phyloP scores from a whole-genome alignment of 257 asterid genomes.

The Thymus quinquecostatus region DNA sequence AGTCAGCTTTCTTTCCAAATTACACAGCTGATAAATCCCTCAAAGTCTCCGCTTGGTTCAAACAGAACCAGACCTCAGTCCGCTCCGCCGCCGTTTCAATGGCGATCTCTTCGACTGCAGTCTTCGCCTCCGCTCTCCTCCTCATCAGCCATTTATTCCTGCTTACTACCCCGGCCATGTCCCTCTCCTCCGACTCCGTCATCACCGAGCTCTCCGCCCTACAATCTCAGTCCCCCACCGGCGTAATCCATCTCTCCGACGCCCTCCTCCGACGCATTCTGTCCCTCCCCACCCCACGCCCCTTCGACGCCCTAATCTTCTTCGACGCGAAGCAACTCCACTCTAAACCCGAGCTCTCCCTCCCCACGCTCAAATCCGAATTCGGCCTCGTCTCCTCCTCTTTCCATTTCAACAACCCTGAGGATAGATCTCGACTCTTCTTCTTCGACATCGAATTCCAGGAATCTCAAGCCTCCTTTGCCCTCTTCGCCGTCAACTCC shows the following conservation, averaged over 20 bases:
- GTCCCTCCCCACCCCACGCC: constrained; percentile 71
- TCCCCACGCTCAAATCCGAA: constrained; percentile 75
- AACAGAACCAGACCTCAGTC: background rate
- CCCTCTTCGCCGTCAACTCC: constrained; percentile 62
- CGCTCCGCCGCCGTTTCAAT: constrained; percentile 38
- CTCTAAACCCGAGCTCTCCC: constrained; percentile 76
- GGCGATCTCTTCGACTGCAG: constrained; percentile 51
- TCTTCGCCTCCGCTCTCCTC: constrained; percentile 25
- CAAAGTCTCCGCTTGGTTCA: constrained; percentile 26
- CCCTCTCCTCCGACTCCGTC: constrained; percentile 42
- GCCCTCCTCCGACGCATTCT: constrained; percentile 75
- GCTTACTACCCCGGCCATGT: constrained; percentile 29
- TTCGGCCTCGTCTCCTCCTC: constrained; percentile 75
- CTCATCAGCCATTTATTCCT: constrained; percentile 38
- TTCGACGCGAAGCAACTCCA: constrained; percentile 90
- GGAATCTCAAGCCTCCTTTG: constrained; percentile 69
- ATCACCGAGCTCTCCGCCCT: constrained; percentile 60
- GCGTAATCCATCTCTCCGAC: constrained; percentile 77
- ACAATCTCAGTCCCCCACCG: constrained; percentile 69
- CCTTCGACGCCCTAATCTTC: constrained; percentile 76
- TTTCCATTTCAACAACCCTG: constrained; percentile 58
- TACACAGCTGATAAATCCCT: background rate
- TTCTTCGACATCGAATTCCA: constrained; percentile 72
- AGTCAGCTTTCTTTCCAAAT: constrained; percentile 21
- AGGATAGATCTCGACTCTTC: constrained; percentile 45